Base-by-base conservation (phyloP, 1,139 yeast species). In the Saccharomyces uvarum region DNA sequence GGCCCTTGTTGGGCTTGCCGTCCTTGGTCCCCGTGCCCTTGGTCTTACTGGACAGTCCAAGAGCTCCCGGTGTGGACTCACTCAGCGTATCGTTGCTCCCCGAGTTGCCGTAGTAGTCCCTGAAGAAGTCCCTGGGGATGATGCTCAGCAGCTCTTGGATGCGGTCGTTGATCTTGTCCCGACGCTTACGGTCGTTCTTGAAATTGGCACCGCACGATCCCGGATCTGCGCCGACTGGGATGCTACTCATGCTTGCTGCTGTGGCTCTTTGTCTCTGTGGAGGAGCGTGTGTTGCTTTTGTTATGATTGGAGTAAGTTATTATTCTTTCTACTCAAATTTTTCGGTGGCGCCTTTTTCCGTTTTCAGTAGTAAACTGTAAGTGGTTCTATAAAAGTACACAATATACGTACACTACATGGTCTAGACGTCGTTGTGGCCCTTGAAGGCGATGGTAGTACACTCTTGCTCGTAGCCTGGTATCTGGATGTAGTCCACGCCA, bases 1-100 rank as follows among this genome's bases (percentile, higher is more conserved):
- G 96, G 1, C 97, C 97, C 73, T 91, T 91, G 67, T 90, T 90
- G 1, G 97, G 97, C 62, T 86, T 86, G 3, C 96, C 96, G 64
- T 88, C 96, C 60, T 86, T 87, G 3, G 70, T 68, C 6, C 70
- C 71, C 5, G 70, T 63, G 14, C 68, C 67, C 54, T 64, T 67
- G 24, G 78, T 21, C 72, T 74, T 1, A 24, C 28, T 27, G 28
- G 31, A 27, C n/a, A 46, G 14, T 4, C 31, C 31, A n/a, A 14
- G 31, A 86, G 76, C 65, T 84, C 96, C 65, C 81, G 91, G 61
- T 85, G 90, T 68, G 80, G 84, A 57, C 84, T 95, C 69, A 85
- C 91, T 77, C 13, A 38, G 19, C 60, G 54, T 38, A 38, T 62
- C 59, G 14, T 48, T 50, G 11, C 57, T 53, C 44, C 54, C 53